Evolutionary conservation across 2,329 filamentous ascomycete genomes (phyloP).

Genomic region (Penicillium fuscoglaucum): DNA sequence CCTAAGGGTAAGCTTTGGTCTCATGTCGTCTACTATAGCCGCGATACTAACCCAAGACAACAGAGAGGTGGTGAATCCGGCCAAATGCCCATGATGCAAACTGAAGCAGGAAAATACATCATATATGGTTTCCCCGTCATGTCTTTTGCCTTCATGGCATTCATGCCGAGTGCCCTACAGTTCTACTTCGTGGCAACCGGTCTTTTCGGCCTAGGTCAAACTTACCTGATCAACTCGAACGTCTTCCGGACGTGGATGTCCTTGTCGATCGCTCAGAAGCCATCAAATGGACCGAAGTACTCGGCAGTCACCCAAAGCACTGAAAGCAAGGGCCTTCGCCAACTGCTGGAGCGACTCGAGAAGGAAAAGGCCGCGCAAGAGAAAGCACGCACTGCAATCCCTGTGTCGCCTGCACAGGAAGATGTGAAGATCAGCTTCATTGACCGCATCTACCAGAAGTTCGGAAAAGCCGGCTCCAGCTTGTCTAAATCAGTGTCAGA

Average conservation of each 20-base stretch:
- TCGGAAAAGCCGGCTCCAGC: slow-evolving; percentile 18
- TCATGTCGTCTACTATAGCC: not conserved
- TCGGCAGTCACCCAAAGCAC: slow-evolving; percentile 2
- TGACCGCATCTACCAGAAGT: slow-evolving; percentile 29
- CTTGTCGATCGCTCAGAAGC: slow-evolving; percentile 25
- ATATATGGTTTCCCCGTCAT: slow-evolving; percentile 53
- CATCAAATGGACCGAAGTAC: not conserved
- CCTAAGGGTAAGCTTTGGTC: slow-evolving; percentile 54
- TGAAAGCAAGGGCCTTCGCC: slow-evolving; percentile 19
- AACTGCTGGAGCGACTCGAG: slow-evolving; percentile 18
- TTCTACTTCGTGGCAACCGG: slow-evolving; percentile 59
- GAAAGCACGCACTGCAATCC: slow-evolving; percentile 5
- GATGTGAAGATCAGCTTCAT: slow-evolving; percentile 29
- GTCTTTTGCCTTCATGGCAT: slow-evolving; percentile 55
- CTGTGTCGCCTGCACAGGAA: not conserved
- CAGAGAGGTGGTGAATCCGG: slow-evolving; percentile 43
- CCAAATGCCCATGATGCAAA: slow-evolving; percentile 32
- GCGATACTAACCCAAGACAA: slow-evolving; percentile 1
- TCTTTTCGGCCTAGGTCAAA: slow-evolving; percentile 45
- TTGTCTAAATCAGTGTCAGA: slow-evolving; percentile 13
- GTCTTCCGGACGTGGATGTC: slow-evolving; percentile 32
- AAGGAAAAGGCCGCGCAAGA: slow-evolving; percentile 12
- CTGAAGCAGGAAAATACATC: slow-evolving; percentile 37
- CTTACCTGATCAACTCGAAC: slow-evolving; percentile 44
- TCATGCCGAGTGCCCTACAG: slow-evolving; percentile 59